phyloP scores from a whole-genome alignment of 139 green algal genomes.

The Chlorokybus atmophyticus region DNA sequence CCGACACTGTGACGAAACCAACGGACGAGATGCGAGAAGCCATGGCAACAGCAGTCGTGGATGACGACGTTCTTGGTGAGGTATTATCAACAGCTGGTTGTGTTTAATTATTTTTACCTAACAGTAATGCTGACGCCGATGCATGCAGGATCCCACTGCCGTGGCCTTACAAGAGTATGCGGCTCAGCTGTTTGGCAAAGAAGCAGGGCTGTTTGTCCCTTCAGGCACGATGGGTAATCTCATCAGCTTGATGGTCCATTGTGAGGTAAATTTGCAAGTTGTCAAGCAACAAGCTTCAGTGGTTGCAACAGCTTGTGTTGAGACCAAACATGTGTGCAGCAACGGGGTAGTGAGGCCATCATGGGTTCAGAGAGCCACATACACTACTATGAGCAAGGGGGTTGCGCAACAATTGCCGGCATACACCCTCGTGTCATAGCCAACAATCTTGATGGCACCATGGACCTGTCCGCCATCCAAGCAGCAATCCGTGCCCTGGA shows the following conservation, averaged over 20 bases:
- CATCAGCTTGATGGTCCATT: slow-evolving; percentile 41
- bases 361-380: slow-evolving; percentile 30
- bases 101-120: no score
- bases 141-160: slow-evolving; percentile 53
- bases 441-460: slow-evolving; percentile 35
- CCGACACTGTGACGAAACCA: slow-evolving; percentile 61
- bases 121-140: no score
- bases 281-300: neutral
- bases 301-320: neutral
- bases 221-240: slow-evolving; percentile 66
- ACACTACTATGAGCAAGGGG: slow-evolving; percentile 34
- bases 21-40: slow-evolving; percentile 44
- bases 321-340: slow-evolving; percentile 4
- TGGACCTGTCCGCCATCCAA: slow-evolving; percentile 26
- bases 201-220: slow-evolving; percentile 56
- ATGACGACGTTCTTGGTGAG: slow-evolving; percentile 68
- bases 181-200: slow-evolving; percentile 48
- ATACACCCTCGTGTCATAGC: slow-evolving; percentile 28
- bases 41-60: slow-evolving; percentile 40
- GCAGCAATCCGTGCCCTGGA: slow-evolving; percentile 39
- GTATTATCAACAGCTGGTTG: no score
- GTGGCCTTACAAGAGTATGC: slow-evolving; percentile 40
- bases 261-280: slow-evolving; percentile 10
- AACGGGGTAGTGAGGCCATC: slow-evolving; percentile 29
- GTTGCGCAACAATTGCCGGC: slow-evolving; percentile 20